Evolutionary conservation across 805 yeast genomes (phyloP).

Genomic region (Teunomyces pallodes): DNA sequence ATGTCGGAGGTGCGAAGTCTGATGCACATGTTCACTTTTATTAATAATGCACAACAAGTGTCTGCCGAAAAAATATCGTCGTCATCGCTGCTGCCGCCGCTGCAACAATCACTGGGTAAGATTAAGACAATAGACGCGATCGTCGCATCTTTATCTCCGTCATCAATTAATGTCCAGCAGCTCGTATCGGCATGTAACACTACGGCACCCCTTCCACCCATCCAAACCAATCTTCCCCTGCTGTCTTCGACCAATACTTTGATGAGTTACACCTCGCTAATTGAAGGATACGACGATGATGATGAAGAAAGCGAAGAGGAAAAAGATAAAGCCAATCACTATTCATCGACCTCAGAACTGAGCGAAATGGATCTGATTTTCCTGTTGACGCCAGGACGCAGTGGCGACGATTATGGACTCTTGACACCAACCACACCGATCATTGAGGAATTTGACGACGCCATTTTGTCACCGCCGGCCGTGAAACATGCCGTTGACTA

Average conservation of each 20-base stretch:
- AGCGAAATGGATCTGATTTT: constrained; percentile 13
- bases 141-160: constrained; percentile 5
- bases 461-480: not conserved
- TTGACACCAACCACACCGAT: constrained; percentile 13
- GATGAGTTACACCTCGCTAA: constrained; percentile 25
- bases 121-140: not conserved
- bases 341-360: constrained; percentile 8
- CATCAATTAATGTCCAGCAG: constrained; percentile 13
- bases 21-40: constrained; percentile 8
- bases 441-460: constrained; percentile 12
- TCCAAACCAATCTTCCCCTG: constrained; percentile 3
- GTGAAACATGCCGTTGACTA: constrained; percentile 7
- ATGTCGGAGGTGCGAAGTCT: constrained; percentile 2
- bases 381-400: constrained; percentile 4
- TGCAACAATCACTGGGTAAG: not conserved
- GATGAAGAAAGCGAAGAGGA: constrained; percentile 14
- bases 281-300: constrained; percentile 28
- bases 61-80: constrained; percentile 7
- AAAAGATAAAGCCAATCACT: constrained; percentile 5
- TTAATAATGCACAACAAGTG: constrained; percentile 9
- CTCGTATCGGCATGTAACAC: constrained; percentile 14
- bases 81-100: not conserved
- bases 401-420: constrained; percentile 2
- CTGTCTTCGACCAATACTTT: constrained; percentile 16
- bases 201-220: constrained; percentile 15